These are phyloP conservation scores for Aspergillus udagawae DNA, from an alignment of 2,329 filamentous ascomycete genomes.

Conservation along the genomic window DNA sequence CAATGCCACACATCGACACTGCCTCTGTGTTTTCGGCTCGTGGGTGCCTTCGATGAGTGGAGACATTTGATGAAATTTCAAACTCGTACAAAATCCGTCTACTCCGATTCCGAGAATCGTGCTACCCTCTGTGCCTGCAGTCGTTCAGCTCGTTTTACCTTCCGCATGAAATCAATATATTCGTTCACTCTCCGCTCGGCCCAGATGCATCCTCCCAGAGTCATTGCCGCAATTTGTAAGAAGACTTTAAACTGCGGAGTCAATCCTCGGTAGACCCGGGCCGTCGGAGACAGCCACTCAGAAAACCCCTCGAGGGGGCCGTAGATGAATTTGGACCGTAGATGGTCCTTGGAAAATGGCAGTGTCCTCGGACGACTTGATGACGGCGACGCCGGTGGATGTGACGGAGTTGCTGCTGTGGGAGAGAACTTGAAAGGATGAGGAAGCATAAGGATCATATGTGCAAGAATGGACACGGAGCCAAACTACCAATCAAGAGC, in stretches of 20 bases:
- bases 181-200: conserved; percentile 45
- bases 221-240: conserved; percentile 46
- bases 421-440: conserved; percentile 40
- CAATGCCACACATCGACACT: neutral
- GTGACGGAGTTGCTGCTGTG: conserved; percentile 24
- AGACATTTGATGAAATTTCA: neutral
- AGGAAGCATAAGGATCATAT: conserved; percentile 42
- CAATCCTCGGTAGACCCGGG: conserved; percentile 44
- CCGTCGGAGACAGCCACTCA: conserved; percentile 41
- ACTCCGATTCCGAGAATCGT: conserved; percentile 12
- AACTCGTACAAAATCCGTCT: neutral
- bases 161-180: conserved; percentile 42
- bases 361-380: conserved; percentile 15
- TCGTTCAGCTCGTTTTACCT: conserved; percentile 39
- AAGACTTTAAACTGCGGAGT: conserved; percentile 50
- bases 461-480: conserved; percentile 43
- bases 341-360: conserved; percentile 26
- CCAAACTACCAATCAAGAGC: conserved; percentile 32
- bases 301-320: conserved; percentile 47
- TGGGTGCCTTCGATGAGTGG: neutral
- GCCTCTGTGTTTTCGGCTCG: neutral
- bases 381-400: conserved; percentile 11
- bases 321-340: conserved; percentile 33
- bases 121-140: conserved; percentile 27
- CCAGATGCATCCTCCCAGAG: conserved; percentile 46